Base-by-base conservation (phyloP, 345 rosid genomes). In the Dipteronia sinensis region DNA sequence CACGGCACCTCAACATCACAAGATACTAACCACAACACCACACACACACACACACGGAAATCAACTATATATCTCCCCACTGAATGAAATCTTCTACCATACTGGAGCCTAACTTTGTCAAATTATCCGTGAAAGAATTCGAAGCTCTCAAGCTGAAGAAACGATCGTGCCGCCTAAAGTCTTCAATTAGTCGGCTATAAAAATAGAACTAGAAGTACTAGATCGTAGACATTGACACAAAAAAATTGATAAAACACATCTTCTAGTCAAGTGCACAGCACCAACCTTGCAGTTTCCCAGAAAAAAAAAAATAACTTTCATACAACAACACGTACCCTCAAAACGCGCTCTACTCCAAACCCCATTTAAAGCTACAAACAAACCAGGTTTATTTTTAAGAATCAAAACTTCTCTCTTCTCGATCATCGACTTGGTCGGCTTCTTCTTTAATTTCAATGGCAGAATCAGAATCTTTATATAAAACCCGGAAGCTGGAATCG, bases 211-310 rank as follows among this genome's bases (percentile, higher is more conserved):
- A 4, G 56, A 51, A 51, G 7, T 10, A 51, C 13, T 51, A 51
- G 56, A 51, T 51, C 56, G 16, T 29, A 65, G n/a, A 29, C 34
- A 29, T 29, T 29, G 34, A 29, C 29, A 27, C 29, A 20, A 61
- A 65, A 22, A n/a, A 72, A 55, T n/a, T 4, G 13, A 15, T 15
- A 22, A 40, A 2, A 19, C 3, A 19, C 69, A 47, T 40, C 69
- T 81, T 73, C 79, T 16, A 31, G 56, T 8, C 51, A 70, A n/a
- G 79, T 83, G 81, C 89, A 29, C 10, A 16, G 85, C 81, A 80
- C 49, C 76, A 73, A 22, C 89, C 63, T 69, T 19, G 78, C 70
- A 77, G 47, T 40, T 83, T 79, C 89, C 20, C 61, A 10, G 0
- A 47, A 1, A 47, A 47, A 47, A 47, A 40, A 40, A 40, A 40